Evolutionary conservation across 768 basidiomycete genomes (phyloP).

Genomic region (Mrakia gelida): DNA sequence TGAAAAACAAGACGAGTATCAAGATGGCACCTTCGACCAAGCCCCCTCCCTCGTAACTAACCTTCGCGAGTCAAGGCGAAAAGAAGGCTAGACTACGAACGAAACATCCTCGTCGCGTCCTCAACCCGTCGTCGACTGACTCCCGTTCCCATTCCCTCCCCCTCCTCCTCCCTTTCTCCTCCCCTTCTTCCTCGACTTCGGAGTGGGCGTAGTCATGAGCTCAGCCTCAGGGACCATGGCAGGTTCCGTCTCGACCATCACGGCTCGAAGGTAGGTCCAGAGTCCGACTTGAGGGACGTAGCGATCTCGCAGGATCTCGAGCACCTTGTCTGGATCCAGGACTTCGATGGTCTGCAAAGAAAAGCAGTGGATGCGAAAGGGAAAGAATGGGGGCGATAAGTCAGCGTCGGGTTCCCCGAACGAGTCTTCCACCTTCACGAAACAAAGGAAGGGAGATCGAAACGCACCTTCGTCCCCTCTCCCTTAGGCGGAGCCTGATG

Average conservation of each 20-base stretch:
- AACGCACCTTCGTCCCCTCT: neutral
- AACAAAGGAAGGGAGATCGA: no score
- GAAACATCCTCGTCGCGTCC: neutral
- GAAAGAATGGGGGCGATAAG: no score
- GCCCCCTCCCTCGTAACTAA: neutral
- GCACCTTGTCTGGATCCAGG: neutral
- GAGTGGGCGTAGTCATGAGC: neutral
- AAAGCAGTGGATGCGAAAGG: no score
- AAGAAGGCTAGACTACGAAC: no score
- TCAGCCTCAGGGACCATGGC: neutral
- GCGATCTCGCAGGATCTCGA: neutral
- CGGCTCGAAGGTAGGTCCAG: neutral
- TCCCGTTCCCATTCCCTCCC: neutral
- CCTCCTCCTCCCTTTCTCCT: slow-evolving; percentile 5
- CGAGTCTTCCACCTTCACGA: no score
- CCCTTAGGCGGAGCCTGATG: neutral
- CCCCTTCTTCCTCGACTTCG: neutral
- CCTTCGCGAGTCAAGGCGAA: no score
- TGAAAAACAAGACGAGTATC: neutral
- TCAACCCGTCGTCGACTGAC: neutral
- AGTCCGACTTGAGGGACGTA: neutral
- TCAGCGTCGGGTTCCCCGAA: no score
- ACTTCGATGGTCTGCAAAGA: neutral
- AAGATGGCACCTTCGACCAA: neutral
- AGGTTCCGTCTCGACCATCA: neutral